phyloP scores from a whole-genome alignment of 2,329 filamentous ascomycete genomes.

The Intubia oerlemansii region DNA sequence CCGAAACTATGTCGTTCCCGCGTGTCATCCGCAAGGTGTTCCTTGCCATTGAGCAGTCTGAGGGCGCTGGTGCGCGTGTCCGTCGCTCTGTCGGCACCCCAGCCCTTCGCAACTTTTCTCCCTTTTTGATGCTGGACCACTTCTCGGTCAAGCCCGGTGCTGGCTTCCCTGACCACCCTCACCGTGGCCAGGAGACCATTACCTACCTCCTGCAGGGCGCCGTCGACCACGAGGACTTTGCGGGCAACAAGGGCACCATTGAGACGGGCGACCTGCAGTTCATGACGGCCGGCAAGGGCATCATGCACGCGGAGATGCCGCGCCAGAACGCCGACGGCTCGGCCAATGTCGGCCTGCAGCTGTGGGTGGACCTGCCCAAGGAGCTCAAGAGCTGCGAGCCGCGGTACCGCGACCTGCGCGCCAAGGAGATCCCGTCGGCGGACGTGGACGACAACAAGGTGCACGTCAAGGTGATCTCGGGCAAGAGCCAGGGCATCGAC shows the following conservation, averaged over 20 bases:
- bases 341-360: constrained; percentile 69
- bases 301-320: constrained; percentile 94
- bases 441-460: constrained; percentile 52
- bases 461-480: constrained; percentile 74
- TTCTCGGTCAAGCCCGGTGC: constrained; percentile 62
- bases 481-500: constrained; percentile 64
- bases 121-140: constrained; percentile 93
- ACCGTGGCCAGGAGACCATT: constrained; percentile 67
- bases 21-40: constrained; percentile 69
- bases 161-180: constrained; percentile 77
- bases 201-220: constrained; percentile 76
- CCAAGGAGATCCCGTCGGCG: constrained; percentile 58
- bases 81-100: constrained; percentile 73
- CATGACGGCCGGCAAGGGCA: constrained; percentile 85
- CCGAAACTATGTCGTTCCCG: constrained; percentile 43
- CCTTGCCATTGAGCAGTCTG: constrained; percentile 64
- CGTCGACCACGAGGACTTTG: constrained; percentile 84
- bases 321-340: constrained; percentile 53
- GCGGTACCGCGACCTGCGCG: constrained; percentile 68
- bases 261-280: constrained; percentile 82
- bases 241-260: constrained; percentile 68
- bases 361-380: constrained; percentile 83
- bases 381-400: constrained; percentile 76
- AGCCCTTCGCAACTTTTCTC: constrained; percentile 65
- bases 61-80: constrained; percentile 74